Base-by-base conservation (phyloP, 208 protist genomes). In the Leptomonas pyrrhocoris region DNA sequence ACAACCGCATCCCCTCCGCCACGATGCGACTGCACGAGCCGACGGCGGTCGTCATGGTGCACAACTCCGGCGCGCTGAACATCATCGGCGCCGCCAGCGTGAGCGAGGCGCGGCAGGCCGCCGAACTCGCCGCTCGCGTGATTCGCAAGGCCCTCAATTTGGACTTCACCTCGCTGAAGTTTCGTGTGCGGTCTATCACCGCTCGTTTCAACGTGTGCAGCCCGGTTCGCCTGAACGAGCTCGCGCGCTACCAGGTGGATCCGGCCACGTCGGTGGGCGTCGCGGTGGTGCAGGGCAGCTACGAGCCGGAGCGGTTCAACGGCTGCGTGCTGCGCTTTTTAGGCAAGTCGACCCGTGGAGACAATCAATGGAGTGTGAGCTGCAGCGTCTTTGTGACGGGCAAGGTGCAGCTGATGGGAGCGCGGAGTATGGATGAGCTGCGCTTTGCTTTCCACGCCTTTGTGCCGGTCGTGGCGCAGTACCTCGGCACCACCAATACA, bases 1-100 rank as follows among this genome's bases (percentile, higher is more conserved):
- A 84, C 45, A 58, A 79, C 42, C 80, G 80, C 19, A 81, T 83
- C 23, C 82, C 86, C 2, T 75, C 83, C 21, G 92, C 89, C 27
- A 94, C 87, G 55, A 85, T 96, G 83, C 89, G 92, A 7, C 79
- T 96, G 70, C 85, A 93, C 49, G 81, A 93, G 36, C 92, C 92
- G 19, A 88, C 63, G 45, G 88, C 89, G 15, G 86, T 92, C 23
- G 80, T 92, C 28, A 63, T 90, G 64, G 69, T 96, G 30, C 92
- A 89, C 48, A 94, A 76, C 64, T 92, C 86, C 16, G 92, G 92
- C 25, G 78, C 85, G 8, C 68, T 96, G 42, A 85, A 63, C 67
- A 90, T 96, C 57, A 86, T 93, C 48, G 92, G 92, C 13, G 85
- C 89, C 12, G 69, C 80, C 13, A 93, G 88, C 63, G 72, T 94